phyloP scores from a whole-genome alignment of 2,329 filamentous ascomycete species.

The Fulvia fulva region DNA sequence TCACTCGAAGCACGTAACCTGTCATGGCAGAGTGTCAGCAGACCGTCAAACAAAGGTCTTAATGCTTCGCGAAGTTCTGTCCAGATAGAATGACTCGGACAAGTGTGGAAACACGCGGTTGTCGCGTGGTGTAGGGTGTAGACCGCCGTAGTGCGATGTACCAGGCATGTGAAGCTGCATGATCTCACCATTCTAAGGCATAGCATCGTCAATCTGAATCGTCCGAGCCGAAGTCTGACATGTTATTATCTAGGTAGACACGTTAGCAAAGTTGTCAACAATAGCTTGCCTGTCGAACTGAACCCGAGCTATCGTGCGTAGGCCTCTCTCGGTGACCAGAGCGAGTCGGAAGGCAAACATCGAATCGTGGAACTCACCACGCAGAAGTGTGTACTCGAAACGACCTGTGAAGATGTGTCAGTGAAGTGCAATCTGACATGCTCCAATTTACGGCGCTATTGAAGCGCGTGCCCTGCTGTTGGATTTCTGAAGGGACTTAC shows the following conservation, averaged over 20 bases:
- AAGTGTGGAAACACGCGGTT: too few relatives aligned
- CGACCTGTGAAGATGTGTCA: background rate
- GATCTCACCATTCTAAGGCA: background rate
- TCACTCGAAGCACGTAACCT: background rate
- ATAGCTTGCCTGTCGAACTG: background rate
- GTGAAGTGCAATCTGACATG: background rate
- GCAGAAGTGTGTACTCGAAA: constrained; percentile 6
- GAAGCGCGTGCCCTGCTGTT: background rate
- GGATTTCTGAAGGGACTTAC: constrained; percentile 41
- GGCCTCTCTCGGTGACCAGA: background rate
- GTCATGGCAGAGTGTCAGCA: too few relatives aligned
- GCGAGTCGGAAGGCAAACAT: background rate
- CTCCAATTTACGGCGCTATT: too few relatives aligned
- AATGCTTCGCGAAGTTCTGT: too few relatives aligned
- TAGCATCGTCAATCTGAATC: constrained; percentile 39
- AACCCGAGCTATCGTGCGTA: background rate
- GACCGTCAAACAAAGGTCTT: too few relatives aligned
- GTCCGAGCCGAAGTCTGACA: constrained; percentile 40
- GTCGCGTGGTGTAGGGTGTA: too few relatives aligned
- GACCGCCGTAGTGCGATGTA: too few relatives aligned
- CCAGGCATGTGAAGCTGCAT: too few relatives aligned
- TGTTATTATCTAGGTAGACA: constrained; percentile 39
- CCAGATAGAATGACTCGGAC: too few relatives aligned
- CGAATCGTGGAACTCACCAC: constrained; percentile 3
- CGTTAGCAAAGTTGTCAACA: background rate